These are phyloP conservation scores for Melampsora americana DNA, from an alignment of 1,284 basidiomycete species.

Conservation along the genomic window DNA sequence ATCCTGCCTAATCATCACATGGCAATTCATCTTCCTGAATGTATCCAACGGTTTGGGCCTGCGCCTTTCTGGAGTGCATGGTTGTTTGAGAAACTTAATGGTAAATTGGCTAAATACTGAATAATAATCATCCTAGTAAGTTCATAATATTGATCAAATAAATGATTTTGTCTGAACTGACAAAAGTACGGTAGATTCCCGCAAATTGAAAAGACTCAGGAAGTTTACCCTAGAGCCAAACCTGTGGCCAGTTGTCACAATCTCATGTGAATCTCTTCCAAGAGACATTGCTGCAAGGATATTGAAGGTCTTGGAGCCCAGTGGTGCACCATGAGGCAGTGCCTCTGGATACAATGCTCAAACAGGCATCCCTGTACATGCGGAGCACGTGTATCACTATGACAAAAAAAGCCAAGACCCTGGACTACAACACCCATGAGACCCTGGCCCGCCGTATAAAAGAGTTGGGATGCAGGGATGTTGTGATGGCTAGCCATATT, in stretches of 20 bases:
- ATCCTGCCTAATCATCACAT: conserved; percentile 28
- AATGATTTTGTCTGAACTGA: neutral
- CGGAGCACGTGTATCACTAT: neutral
- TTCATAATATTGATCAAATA: neutral
- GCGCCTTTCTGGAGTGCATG: conserved; percentile 27
- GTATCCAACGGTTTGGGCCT: conserved; percentile 10
- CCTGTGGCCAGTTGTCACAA: too few relatives aligned
- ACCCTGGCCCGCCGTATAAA: neutral
- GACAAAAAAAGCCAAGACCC: neutral
- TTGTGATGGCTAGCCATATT: neutral
- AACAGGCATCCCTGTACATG: neutral
- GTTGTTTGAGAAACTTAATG: conserved; percentile 10
- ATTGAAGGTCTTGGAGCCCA: too few relatives aligned
- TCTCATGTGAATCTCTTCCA: too few relatives aligned
- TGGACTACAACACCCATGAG: conserved; percentile 16
- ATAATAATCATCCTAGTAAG: neutral
- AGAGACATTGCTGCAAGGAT: too few relatives aligned
- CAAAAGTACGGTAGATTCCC: too few relatives aligned
- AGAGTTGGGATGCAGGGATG: too few relatives aligned
- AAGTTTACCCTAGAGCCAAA: too few relatives aligned
- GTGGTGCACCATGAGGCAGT: too few relatives aligned
- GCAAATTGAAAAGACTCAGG: too few relatives aligned
- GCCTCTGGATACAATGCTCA: too few relatives aligned
- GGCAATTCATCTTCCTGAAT: conserved; percentile 18
- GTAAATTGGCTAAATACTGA: neutral